Base-by-base conservation (phyloP, 805 yeast species). In the Citeromyces nyonsensis region DNA sequence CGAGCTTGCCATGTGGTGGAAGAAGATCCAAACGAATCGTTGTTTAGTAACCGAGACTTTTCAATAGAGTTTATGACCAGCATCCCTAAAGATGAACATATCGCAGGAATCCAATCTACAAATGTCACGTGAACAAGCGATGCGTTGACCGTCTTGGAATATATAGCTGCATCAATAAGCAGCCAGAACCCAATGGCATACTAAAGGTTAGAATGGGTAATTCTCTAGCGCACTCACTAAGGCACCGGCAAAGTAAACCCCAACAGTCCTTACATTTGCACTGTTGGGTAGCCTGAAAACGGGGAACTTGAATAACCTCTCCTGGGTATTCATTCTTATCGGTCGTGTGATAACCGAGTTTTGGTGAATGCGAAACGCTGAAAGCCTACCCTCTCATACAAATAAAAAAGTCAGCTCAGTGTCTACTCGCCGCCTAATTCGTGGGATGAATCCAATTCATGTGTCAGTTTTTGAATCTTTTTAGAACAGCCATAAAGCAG, bases 91-190 rank as follows among this genome's bases (percentile, higher is more conserved):
- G 93, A 72, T 5, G 94, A 76, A 42, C 95, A 80, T 20, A 88
- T 66, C 40, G 81, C 73, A 4, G 98, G 98, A 33, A 91, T 72
- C 98, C 98, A 88, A 56, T 88, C 98, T 27, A 83, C 77, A 48
- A 88, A 82, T 4, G 88, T 74, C 20, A 91, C 83, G 50, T 88
- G 96, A 5, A 85, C 83, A 29, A 63, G 61, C 1, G 94, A 78
- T 1, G 85, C 94, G 59, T 88, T 88, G 31, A 76, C 77, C 11
- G 84, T 78, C 40, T 73, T 76, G 29, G 94, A 79, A 54, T 72
- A 88, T 25, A 91, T 66, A 2, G 94, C 85, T 1, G 95, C 83
- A 54, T 88, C 97, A 12, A 91, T 54, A 54, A 88, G 71, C 13
- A 77, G 59, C 93, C 95, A 88, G 49, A 88, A 76, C 6, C 95